Conservation (phyloP, 306 rosid species). For the Prunus mongolica region DNA sequence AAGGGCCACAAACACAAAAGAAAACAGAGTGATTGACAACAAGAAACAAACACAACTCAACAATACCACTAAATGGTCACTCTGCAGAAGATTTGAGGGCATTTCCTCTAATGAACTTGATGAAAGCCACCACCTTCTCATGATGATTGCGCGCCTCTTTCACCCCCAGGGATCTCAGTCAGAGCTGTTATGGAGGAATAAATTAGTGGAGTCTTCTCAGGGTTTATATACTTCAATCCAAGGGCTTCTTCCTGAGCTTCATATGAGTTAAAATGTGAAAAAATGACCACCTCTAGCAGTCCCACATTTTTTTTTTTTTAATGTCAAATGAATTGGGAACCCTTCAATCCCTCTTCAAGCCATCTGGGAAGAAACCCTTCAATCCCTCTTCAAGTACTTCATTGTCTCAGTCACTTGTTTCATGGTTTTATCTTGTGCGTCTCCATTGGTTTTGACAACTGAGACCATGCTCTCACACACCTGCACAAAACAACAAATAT, state of each 20-base stretch:
- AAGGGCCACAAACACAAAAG: neutral
- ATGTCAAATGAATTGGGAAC: neutral
- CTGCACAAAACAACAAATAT: neutral
- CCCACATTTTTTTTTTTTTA: neutral
- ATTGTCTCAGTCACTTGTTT: slow-evolving; percentile 2
- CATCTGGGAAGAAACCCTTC: slow-evolving; percentile 3
- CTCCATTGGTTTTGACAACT: slow-evolving; percentile 1
- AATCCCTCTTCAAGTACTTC: neutral
- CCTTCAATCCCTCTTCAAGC: slow-evolving; percentile 8
- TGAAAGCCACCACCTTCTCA: slow-evolving; percentile 8
- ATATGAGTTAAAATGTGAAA: neutral
- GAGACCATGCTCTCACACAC: neutral
- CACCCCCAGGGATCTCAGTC: neutral
- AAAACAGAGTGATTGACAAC: neutral
- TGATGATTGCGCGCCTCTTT: neutral
- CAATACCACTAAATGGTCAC: neutral
- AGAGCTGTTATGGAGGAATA: neutral
- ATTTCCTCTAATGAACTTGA: neutral
- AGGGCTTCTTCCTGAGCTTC: slow-evolving; percentile 6
- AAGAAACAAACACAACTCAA: neutral
- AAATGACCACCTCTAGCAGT: neutral
- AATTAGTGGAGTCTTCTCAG: neutral
- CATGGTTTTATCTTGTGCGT: slow-evolving; percentile 7
- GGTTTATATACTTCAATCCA: neutral
- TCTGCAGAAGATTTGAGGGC: slow-evolving; percentile 1